These are phyloP conservation scores for Fusarium goolgardi DNA, from an alignment of 2,329 filamentous ascomycete genomes.

Conservation along the genomic window DNA sequence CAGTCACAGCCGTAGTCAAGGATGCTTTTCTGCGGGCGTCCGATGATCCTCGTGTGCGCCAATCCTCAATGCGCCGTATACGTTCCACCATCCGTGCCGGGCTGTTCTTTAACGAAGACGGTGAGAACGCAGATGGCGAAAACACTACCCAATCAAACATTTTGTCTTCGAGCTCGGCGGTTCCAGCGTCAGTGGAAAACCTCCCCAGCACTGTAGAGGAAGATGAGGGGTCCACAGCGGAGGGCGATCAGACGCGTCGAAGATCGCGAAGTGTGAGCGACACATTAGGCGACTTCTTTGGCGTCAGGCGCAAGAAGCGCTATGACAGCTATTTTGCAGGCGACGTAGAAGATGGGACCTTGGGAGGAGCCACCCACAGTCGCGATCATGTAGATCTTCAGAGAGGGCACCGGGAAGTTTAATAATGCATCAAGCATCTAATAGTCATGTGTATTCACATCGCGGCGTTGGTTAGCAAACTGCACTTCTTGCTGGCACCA, in stretches of 20 bases:
- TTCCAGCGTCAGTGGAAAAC: constrained; percentile 46
- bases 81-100: constrained; percentile 65
- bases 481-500: constrained; percentile 36
- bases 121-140: constrained; percentile 46
- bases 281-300: constrained; percentile 56
- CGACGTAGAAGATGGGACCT: constrained; percentile 41
- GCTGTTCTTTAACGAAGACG: constrained; percentile 63
- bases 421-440: constrained; percentile 29
- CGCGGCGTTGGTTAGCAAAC: constrained; percentile 35
- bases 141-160: constrained; percentile 24
- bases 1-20: constrained; percentile 67
- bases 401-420: constrained; percentile 11
- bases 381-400: constrained; percentile 21
- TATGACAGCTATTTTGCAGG: constrained; percentile 39
- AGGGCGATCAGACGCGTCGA: constrained; percentile 42
- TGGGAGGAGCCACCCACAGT: constrained; percentile 14
- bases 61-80: constrained; percentile 60
- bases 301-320: constrained; percentile 50
- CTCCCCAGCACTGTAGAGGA: constrained; percentile 39
- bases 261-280: constrained; percentile 57
- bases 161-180: constrained; percentile 33
- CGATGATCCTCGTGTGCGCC: constrained; percentile 54
- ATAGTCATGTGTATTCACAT: constrained; percentile 34
- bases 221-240: constrained; percentile 23
- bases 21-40: constrained; percentile 64